Base-by-base conservation (phyloP, 2,329 filamentous ascomycete species). In the Fusarium pseudocircinatum region DNA sequence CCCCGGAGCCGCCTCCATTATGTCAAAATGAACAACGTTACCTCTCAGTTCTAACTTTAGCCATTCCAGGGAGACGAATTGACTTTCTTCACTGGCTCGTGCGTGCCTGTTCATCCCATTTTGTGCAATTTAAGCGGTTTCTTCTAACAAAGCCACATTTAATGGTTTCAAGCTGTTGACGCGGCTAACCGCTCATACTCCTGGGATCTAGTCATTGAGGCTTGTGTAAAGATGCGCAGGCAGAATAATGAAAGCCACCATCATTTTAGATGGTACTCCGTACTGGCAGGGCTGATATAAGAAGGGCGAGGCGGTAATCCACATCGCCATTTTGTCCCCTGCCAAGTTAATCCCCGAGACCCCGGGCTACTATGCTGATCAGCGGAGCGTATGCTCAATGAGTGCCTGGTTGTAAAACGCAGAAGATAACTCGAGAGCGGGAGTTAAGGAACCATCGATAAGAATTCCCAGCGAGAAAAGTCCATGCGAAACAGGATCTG, bases 21-120 rank as follows among this genome's bases (percentile, higher is more conserved):
- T 68, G 37, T 46, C 52, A 67, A 67, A 62, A 61, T 47, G 58
- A 62, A 64, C 30, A 57, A 64, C 24, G 56, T 67, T 62, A 16
- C 42, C 69, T 30, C 58, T 68, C 32, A 52, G 36, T 70, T 70
- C 67, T 69, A 70, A 74, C 70, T 74, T 75, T 72, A 65, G 72
- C 57, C 36, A 26, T 46, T 60, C 50, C 49, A 54, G 36, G 34
- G 32, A 60, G 24, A 36, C 32, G 44, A 60, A 60, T 71, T 71
- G 63, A 61, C 67, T 74, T 63, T 70, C 58, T 39, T 49, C 18
- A 47, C 74, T 63, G 69, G 75, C 69, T 75, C 67, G 73, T 72
- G 73, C 69, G 60, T 61, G 54, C 28, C 62, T 63, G 58, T 67
- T 68, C 52, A 58, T 67, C 59, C 49, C 52, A 46, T 39, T 39